Evolutionary conservation across 2,329 filamentous ascomycete species (phyloP), one percentile per base, ranked within the genome.

Genomic region (Fonsecaea pedrosoi): DNA sequence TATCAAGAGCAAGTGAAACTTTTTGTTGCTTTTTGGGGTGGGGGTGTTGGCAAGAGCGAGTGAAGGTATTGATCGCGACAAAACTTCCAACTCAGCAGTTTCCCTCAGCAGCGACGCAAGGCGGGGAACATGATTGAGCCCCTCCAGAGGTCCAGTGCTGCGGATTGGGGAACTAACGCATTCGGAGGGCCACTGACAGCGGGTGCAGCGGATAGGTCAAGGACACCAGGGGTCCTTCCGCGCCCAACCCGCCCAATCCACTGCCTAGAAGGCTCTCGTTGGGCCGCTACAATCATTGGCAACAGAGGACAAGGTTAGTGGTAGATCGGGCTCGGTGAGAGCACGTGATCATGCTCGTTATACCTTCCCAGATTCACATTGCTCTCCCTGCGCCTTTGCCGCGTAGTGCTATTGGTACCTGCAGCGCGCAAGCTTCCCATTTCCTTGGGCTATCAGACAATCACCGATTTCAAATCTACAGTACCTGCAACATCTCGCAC

Each of bases 11-110:
- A 59, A 59, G 61, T 53, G 59, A 67, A 64, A 66, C 65, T 69
- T 69, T 69, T 70, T 66, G 63, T 68, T 70, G 66, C 40, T 50
- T 70, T 68, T 69, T 63, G 64, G 68, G 68, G 68, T 32, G 30
- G 68, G 68, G 68, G 68, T 62, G 64, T 35, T 54, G 30, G 66
- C 54, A 65, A 35, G 42, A 54, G 37, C 56, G 34, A 55, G 21
- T 56, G 25, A 58, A 50, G 53, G 35, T 50, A 65, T 50, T 45
- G 64, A 63, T 66, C 61, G 68, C 68, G 65, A 62, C 65, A 66
- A 60, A 54, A 62, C 55, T 45, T 66, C 64, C 64, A 50, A 67
- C 54, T 54, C 53, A 56, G 50, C 53, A 66, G 32, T 25, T 57
- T 62, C 40, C 30, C 45, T 58, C 63, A 67, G 45, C 37, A 67